Base-by-base conservation (phyloP, 768 basidiomycete genomes). In the Suillus fuscotomentosus region DNA sequence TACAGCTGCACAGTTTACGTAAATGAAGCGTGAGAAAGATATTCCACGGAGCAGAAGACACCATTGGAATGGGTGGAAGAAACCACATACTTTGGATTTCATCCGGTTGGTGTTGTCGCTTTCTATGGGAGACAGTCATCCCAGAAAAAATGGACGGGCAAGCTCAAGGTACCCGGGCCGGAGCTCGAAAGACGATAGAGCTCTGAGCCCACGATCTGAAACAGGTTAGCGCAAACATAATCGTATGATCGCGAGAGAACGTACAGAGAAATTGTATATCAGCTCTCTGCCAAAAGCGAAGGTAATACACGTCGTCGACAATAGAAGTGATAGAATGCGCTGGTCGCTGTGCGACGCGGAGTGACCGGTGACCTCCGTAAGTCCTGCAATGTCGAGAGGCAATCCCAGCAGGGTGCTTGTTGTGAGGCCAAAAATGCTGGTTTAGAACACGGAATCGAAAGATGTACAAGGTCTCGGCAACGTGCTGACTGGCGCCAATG, bases 51-150 rank as follows among this genome's bases (percentile, higher is more conserved):
- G 20, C 20, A 54, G 53, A 54, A 20, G 11, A 54, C n/a, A 54
- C 20, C 50, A 60, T 48, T 1, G 51, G 43, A 42, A 55, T 51
- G 10, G 50, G 22, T 50, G 34, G n/a, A 24, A 60, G 63, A 50
- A 43, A 63, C 53, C 53, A 75, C 83, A 70, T 77, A 87, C 87
- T 82, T 79, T 86, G 81, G 66, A 88, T 83, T 76, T 89, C 87
- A 70, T 89, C 88, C 47, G 86, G 83, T 66, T 85, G 79, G 65
- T 83, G 82, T 73, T 86, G 85, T 60, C 85, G 82, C 76, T 88
- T 89, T 64, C 87, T 84, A 69, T 87, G 86, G 61, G 86, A 88
- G 65, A 89, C 83, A 36, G 88, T 88, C 87, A 88, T 89, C 54
- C 34, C 64, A 50, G 36, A 34, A 20, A 34, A 31, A 36, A 47